These are phyloP conservation scores for Phoma herbarum DNA, from an alignment of 2,329 filamentous ascomycete species.

Conservation along the genomic window DNA sequence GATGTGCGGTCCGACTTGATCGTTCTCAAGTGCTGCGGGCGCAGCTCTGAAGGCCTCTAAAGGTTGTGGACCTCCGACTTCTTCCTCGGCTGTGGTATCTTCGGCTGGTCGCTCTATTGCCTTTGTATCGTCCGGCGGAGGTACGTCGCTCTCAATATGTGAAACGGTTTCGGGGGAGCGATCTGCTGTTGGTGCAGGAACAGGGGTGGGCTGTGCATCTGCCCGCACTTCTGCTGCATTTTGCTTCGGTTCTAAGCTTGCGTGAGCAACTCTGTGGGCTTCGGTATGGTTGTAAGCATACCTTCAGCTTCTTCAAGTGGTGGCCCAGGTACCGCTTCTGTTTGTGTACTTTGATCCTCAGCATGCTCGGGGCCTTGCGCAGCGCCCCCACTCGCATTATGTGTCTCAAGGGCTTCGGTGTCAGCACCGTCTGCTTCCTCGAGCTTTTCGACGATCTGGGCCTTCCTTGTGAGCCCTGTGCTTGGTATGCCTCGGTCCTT, in stretches of 20 bases:
- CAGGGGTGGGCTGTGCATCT: slow-evolving; percentile 12
- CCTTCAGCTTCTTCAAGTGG: slow-evolving; percentile 37
- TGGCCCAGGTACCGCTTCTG: slow-evolving; percentile 24
- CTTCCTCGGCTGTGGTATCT: slow-evolving; percentile 28
- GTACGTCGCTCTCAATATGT: slow-evolving; percentile 33
- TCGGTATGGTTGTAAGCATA: slow-evolving; percentile 8
- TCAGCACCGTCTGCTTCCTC: slow-evolving; percentile 39
- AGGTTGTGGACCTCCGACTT: slow-evolving; percentile 30
- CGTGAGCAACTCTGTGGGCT: slow-evolving; percentile 5
- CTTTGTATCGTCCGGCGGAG: slow-evolving; percentile 26
- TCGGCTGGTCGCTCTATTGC: slow-evolving; percentile 27
- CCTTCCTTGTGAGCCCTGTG: slow-evolving; percentile 58
- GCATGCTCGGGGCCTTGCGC: slow-evolving; percentile 12
- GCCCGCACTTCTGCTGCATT: slow-evolving; percentile 1
- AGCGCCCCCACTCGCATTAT: slow-evolving; percentile 23
- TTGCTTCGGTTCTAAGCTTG: slow-evolving; percentile 21
- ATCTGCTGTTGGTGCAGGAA: slow-evolving; percentile 30
- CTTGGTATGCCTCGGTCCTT: slow-evolving; percentile 58
- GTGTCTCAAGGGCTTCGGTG: slow-evolving; percentile 19
- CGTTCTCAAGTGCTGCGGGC: slow-evolving; percentile 28
- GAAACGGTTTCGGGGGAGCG: slow-evolving; percentile 31
- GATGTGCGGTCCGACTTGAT: slow-evolving; percentile 28
- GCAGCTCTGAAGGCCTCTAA: slow-evolving; percentile 26
- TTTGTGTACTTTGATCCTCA: slow-evolving; percentile 9
- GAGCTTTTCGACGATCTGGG: slow-evolving; percentile 58